Evolutionary conservation across 1,284 basidiomycete genomes (phyloP).

Genomic region (Apiotrichum veenhuisii): DNA sequence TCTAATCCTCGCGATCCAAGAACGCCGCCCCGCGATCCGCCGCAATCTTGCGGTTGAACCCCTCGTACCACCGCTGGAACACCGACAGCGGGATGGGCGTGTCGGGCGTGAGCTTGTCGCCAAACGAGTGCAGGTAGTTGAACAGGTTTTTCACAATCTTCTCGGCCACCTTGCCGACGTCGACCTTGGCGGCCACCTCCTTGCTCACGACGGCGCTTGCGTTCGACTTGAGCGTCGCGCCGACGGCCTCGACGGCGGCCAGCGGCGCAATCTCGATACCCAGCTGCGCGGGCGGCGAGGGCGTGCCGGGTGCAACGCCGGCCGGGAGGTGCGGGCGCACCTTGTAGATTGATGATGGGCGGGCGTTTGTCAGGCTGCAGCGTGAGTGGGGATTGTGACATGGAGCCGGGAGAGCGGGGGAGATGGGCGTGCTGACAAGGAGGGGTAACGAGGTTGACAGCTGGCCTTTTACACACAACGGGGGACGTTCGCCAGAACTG

Average conservation of each 20-base stretch:
- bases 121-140: constrained; percentile 78
- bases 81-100: constrained; percentile 68
- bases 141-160: constrained; percentile 58
- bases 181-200: constrained; percentile 31
- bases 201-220: constrained; percentile 22
- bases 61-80: constrained; percentile 78
- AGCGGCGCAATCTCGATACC: constrained; percentile 59
- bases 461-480: too few relatives aligned
- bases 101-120: constrained; percentile 57
- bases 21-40: constrained; percentile 65
- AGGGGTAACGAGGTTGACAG: too few relatives aligned
- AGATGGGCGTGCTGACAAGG: too few relatives aligned
- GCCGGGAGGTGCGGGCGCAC: constrained; percentile 59
- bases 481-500: too few relatives aligned
- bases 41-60: constrained; percentile 66
- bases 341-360: constrained; percentile 87
- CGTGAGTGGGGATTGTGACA: background rate
- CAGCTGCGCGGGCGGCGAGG: constrained; percentile 51
- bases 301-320: constrained; percentile 13
- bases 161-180: constrained; percentile 45
- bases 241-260: constrained; percentile 43
- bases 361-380: constrained; percentile 77
- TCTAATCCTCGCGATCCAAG: constrained; percentile 63
- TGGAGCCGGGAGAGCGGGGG: background rate
- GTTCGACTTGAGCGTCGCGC: constrained; percentile 57